phyloP scores from a whole-genome alignment of 208 protist species.

The Crithidia bombi region DNA sequence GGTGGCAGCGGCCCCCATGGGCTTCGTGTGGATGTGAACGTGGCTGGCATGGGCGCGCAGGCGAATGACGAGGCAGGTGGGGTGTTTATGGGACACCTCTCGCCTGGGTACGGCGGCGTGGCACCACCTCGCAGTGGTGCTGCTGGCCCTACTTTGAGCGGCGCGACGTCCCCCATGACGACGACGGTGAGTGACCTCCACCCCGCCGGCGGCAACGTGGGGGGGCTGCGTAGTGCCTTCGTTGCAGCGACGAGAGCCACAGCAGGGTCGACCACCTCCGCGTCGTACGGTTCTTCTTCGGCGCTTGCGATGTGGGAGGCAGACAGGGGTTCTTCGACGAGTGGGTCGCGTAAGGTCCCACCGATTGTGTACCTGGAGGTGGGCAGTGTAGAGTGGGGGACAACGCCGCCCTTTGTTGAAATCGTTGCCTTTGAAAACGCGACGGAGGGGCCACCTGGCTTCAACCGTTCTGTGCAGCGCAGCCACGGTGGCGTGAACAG shows the following conservation, averaged over 20 bases:
- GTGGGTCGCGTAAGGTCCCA: slow-evolving; percentile 12
- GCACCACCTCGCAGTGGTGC: neutral
- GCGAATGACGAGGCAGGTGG: neutral
- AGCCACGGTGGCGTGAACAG: neutral
- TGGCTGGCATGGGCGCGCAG: neutral
- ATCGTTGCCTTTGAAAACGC: slow-evolving; percentile 72
- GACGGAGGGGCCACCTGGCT: slow-evolving; percentile 25
- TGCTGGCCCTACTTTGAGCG: neutral
- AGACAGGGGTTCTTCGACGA: too few relatives aligned
- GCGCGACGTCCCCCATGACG: neutral
- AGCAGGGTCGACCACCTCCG: neutral
- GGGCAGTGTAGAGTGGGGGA: slow-evolving; percentile 71
- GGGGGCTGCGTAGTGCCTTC: neutral
- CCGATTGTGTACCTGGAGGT: slow-evolving; percentile 62
- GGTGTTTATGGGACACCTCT: neutral
- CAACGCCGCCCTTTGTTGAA: slow-evolving; percentile 71
- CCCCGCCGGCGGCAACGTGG: neutral
- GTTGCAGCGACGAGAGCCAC: neutral
- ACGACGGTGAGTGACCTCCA: neutral
- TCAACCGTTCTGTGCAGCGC: neutral
- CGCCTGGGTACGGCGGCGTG: neutral
- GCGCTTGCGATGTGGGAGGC: too few relatives aligned
- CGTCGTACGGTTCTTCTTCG: neutral
- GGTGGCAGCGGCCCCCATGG: too few relatives aligned
- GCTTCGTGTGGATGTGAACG: neutral